Evolutionary conservation across 2,329 filamentous ascomycete genomes (phyloP).

Genomic region (Apiospora arundinis): DNA sequence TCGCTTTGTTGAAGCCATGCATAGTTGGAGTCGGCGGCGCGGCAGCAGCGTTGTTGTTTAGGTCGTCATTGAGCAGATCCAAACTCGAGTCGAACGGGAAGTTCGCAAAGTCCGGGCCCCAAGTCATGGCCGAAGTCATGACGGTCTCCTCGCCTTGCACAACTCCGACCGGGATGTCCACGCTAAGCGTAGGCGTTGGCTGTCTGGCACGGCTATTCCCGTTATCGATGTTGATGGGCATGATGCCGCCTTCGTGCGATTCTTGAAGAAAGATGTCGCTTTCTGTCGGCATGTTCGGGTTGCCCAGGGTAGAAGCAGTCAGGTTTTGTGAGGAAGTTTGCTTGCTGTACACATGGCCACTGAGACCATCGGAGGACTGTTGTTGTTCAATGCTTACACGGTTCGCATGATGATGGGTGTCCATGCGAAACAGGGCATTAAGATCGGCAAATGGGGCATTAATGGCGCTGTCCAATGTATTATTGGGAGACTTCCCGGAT

Average conservation of each 20-base stretch:
- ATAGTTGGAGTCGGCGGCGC: background rate
- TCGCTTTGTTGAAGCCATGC: background rate
- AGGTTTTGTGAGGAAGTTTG: background rate
- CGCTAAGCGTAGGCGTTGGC: background rate
- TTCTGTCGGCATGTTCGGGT: background rate
- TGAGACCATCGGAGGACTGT: background rate
- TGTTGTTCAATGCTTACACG: no score
- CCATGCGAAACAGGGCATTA: background rate
- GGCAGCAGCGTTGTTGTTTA: background rate
- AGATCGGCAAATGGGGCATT: no score
- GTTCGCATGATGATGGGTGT: no score
- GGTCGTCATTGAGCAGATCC: no score
- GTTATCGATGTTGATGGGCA: background rate
- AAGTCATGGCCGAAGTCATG: background rate
- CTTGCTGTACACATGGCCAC: background rate
- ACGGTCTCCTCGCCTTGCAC: background rate
- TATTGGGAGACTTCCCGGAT: background rate
- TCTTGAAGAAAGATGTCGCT: background rate
- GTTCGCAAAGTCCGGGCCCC: background rate
- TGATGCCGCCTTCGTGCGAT: background rate
- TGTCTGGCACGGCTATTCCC: background rate
- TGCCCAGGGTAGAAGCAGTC: background rate
- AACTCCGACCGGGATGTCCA: background rate
- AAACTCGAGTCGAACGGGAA: background rate
- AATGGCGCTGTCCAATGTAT: background rate